Evolutionary conservation across 2,329 filamentous ascomycete genomes (phyloP).

Genomic region (Neofusicoccum parvum): DNA sequence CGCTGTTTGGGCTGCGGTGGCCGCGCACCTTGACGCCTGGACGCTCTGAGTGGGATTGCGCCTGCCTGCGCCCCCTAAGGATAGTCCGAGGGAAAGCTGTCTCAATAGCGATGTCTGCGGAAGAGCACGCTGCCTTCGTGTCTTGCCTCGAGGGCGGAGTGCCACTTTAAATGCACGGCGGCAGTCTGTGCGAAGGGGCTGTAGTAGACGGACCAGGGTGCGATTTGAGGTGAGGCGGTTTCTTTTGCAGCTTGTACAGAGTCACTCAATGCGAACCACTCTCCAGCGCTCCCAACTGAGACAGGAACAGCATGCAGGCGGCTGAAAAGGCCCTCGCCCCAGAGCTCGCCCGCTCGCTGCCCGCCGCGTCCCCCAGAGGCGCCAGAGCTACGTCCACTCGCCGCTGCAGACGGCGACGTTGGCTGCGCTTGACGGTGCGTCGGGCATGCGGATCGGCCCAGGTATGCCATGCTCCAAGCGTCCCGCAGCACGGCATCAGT

Average conservation of each 20-base stretch:
- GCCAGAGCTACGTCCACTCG: background rate
- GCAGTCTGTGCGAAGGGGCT: conserved; percentile 22
- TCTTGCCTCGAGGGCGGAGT: conserved; percentile 20
- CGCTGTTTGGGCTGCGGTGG: conserved; percentile 11
- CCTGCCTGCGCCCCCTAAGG: conserved; percentile 19
- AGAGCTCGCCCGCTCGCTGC: conserved; percentile 11
- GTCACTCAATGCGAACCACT: conserved; percentile 22
- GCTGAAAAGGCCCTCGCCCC: conserved; percentile 17
- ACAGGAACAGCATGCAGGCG: conserved; percentile 23
- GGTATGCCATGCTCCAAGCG: conserved; percentile 10
- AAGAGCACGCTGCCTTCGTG: conserved; percentile 14
- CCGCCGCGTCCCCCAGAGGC: background rate
- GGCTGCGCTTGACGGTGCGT: conserved; percentile 10
- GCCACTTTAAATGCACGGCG: conserved; percentile 22
- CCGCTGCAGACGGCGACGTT: conserved; percentile 8
- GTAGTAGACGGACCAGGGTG: conserved; percentile 19
- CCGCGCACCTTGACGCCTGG: conserved; percentile 13
- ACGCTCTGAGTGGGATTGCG: background rate
- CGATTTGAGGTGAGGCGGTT: conserved; percentile 19
- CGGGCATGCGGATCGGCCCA: conserved; percentile 2
- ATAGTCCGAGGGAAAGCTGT: conserved; percentile 20
- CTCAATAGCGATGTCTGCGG: conserved; percentile 22
- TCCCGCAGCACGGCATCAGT: conserved; percentile 5
- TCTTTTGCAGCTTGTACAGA: conserved; percentile 23
- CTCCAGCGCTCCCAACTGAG: conserved; percentile 21